phyloP scores from a whole-genome alignment of 441 rosid genomes.

The Adansonia rubrostipa region DNA sequence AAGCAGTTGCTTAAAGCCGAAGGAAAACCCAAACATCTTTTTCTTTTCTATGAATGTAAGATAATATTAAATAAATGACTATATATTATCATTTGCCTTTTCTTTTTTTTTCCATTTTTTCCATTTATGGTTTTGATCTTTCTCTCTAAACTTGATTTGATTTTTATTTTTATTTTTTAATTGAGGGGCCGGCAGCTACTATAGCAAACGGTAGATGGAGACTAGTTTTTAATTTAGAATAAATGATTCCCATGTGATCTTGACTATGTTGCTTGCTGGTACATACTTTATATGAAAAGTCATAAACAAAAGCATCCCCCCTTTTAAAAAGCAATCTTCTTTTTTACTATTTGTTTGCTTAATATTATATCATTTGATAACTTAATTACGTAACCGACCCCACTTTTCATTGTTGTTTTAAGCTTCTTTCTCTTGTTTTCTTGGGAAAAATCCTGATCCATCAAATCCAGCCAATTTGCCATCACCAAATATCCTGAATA shows the following conservation, averaged over 20 bases:
- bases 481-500: background rate
- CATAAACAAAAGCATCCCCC: background rate
- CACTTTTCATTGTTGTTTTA: background rate
- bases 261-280: background rate
- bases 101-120: background rate
- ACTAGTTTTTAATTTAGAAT: background rate
- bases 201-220: background rate
- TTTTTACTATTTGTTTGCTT: background rate
- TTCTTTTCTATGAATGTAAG: background rate
- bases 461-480: slow-evolving; percentile 2
- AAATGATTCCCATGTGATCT: slow-evolving; percentile 5
- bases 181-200: background rate
- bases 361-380: background rate
- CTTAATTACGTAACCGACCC: slow-evolving; percentile 1
- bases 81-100: background rate
- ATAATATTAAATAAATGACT: background rate
- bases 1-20: too few relatives aligned
- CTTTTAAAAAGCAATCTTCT: background rate
- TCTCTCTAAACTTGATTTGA: background rate
- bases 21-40: background rate
- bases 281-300: background rate
- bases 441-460: background rate
- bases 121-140: background rate
- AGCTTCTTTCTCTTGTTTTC: background rate
- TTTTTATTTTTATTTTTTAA: too few relatives aligned